phyloP scores from a whole-genome alignment of 768 basidiomycete genomes.

The Leccinum longicurvipes region DNA sequence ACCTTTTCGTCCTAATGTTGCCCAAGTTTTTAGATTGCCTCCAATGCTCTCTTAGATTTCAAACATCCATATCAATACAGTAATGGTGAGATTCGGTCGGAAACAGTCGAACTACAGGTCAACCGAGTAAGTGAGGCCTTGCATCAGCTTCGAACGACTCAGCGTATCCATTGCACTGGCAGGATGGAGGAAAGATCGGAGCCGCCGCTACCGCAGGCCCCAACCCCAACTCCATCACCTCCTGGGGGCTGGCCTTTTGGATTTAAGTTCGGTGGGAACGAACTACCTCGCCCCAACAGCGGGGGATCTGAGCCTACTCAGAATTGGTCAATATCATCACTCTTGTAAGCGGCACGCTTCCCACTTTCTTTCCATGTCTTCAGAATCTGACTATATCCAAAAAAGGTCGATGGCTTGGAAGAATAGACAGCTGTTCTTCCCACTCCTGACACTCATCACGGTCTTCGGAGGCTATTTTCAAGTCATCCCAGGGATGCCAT shows the following conservation, averaged over 20 bases:
- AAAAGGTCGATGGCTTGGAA: not conserved
- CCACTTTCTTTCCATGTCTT: not conserved
- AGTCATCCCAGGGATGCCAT: too few species aligned
- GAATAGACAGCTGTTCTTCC: too few species aligned
- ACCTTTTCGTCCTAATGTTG: not conserved
- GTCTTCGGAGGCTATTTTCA: not conserved
- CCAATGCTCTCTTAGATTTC: not conserved
- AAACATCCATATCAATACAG: not conserved
- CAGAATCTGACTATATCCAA: not conserved
- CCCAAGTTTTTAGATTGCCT: not conserved
- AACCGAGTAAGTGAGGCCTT: not conserved
- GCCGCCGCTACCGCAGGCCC: not conserved
- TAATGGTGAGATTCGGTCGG: not conserved
- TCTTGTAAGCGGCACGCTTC: not conserved
- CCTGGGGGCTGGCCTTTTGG: too few species aligned
- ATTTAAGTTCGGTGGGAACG: not conserved
- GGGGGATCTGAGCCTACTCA: not conserved
- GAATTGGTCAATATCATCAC: not conserved
- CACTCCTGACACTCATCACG: not conserved
- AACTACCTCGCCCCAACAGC: not conserved
- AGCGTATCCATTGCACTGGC: not conserved
- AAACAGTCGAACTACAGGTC: not conserved
- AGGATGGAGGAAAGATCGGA: not conserved
- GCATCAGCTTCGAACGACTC: not conserved
- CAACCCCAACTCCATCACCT: too few species aligned